phyloP scores from a whole-genome alignment of 2,329 filamentous ascomycete genomes.

The Fusarium pseudonygamai region DNA sequence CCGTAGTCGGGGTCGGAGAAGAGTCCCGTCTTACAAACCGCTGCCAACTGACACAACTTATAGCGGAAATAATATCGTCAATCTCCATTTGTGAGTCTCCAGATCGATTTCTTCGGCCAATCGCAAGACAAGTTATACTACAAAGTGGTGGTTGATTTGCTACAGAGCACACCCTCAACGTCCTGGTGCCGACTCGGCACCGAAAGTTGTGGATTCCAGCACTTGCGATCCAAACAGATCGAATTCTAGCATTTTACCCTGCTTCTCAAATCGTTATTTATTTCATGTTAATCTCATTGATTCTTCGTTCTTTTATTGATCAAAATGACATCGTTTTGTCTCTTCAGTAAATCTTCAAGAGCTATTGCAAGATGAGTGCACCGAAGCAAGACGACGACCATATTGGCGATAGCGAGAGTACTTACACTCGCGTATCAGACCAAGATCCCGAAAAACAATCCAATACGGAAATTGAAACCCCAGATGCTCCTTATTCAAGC shows the following conservation, averaged over 20 bases:
- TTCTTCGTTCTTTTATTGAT: neutral
- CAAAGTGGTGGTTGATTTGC: neutral
- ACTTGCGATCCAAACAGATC: constrained; percentile 11
- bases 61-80: neutral
- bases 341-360: neutral
- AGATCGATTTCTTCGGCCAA: neutral
- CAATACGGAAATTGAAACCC: neutral
- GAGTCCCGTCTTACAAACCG: neutral
- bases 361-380: constrained; percentile 6
- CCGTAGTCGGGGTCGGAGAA: neutral
- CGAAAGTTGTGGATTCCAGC: constrained; percentile 15
- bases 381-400: neutral
- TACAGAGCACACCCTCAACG: neutral
- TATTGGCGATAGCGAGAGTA: neutral
- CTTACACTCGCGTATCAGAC: neutral
- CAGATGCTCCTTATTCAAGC: constrained; percentile 47
- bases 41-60: neutral
- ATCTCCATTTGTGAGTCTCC: neutral
- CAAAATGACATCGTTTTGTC: neutral
- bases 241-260: constrained; percentile 6
- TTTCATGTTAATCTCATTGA: neutral
- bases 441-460: constrained; percentile 23
- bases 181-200: constrained; percentile 29
- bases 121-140: neutral
- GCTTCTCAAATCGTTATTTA: constrained; percentile 15